Evolutionary conservation across 768 basidiomycete genomes (phyloP), one percentile per base, ranked within the genome.

Genomic region (Pisolithus microcarpus): DNA sequence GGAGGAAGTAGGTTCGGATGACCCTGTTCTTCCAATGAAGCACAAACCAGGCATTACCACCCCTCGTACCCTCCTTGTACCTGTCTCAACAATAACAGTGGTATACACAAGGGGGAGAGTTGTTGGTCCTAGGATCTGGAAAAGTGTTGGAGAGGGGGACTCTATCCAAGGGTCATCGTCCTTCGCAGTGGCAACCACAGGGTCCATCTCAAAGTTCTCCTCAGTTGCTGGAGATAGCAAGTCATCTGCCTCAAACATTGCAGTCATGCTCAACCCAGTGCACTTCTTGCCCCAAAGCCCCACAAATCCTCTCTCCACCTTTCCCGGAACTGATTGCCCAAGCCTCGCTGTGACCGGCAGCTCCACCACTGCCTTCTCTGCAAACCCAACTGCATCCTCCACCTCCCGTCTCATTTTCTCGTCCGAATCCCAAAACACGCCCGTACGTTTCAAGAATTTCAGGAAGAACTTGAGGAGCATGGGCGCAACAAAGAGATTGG

Each of bases 71-170:
- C 73, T 71, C 26, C 87, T 73, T 46, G 82, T 76, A 3, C 82
- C 82, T 37, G 69, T 71, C 63, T 89, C 87, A 48, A 84, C 79
- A 46, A 85, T 64, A 11, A 82, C 84, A 2, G 80, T 69, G 3
- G 69, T 71, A 63, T 85, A 83, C 4, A 80, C 81, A 49, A 76
- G 54, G 1, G 85, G 80, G 37, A 87, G 64, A 8, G 66, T 61
- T 10, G 75, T 79, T 4, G 79, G 78, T 0, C 84, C 86, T 3
- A 87, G 63, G 36, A 79, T 48, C 26, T 64, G 58, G 50, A 72
- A 54, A 49, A 81, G 62, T 36, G 57, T 60, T 44, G 60, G 52
- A 39, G 53, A 40, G 23, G 55, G 30, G 49, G 56, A 51, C 11
- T 68, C 65, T 9, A 63, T 65, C 65, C 65, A 66, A 13, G 65